These are phyloP conservation scores for Gastrolobium bilobum DNA, from an alignment of 306 rosid species.

Conservation along the genomic window DNA sequence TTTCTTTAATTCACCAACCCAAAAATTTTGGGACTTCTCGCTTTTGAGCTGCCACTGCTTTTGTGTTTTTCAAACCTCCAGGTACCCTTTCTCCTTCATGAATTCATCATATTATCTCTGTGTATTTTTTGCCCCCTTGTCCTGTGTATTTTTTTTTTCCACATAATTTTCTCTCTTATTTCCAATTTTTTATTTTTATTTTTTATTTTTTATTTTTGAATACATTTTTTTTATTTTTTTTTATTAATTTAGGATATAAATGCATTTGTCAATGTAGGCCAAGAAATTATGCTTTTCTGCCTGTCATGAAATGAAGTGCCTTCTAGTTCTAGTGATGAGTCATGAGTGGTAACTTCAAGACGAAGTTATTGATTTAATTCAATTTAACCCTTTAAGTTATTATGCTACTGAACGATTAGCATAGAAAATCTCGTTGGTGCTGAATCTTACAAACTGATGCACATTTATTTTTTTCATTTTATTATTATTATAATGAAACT, in stretches of 20 bases:
- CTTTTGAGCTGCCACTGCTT: not conserved
- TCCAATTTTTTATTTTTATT: not conserved
- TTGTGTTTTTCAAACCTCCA: slow-evolving; percentile 24
- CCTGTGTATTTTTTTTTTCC: not conserved
- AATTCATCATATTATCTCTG: slow-evolving; percentile 7
- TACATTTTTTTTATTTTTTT: no score
- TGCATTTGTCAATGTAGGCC: not conserved
- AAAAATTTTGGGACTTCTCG: not conserved
- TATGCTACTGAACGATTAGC: not conserved
- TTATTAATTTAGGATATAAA: slow-evolving; percentile 2
- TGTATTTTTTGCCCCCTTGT: not conserved
- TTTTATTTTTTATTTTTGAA: no score
- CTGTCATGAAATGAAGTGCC: slow-evolving; percentile 6
- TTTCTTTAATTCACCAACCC: not conserved
- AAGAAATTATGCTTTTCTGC: not conserved
- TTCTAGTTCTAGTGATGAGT: slow-evolving; percentile 5
- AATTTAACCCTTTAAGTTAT: not conserved
- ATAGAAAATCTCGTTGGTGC: not conserved
- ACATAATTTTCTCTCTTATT: not conserved
- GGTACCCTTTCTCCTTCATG: slow-evolving; percentile 27
- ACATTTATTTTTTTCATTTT: not conserved
- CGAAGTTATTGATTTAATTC: slow-evolving; percentile 30
- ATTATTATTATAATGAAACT: not conserved
- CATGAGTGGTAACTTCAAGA: not conserved
- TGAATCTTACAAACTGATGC: not conserved